Evolutionary conservation across 345 rosid genomes (phyloP).

Genomic region (Clarkia xantiana): DNA sequence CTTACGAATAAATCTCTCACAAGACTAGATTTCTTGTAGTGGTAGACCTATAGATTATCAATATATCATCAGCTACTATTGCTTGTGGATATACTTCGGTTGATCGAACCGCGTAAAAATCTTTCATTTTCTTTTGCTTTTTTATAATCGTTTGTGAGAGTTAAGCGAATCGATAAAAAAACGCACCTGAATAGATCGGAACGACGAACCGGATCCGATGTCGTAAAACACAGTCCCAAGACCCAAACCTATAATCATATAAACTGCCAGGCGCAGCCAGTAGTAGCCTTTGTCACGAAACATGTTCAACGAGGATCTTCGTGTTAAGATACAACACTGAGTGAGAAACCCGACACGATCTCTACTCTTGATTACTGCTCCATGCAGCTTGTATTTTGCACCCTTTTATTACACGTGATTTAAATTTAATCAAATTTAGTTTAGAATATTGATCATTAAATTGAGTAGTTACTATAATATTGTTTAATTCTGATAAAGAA

Average conservation of each 20-base stretch:
- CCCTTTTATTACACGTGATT: background rate
- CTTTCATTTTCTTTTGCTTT: too few species aligned
- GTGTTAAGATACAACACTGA: constrained; percentile 5
- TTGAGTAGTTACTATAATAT: too few species aligned
- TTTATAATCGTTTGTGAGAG: too few species aligned
- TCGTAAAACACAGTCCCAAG: constrained; percentile 4
- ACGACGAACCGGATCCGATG: constrained; percentile 4
- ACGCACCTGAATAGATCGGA: constrained; percentile 9
- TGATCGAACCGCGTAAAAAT: too few species aligned
- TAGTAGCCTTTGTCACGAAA: constrained; percentile 7
- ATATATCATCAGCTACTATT: too few species aligned
- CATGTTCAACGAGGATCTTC: constrained; percentile 9
- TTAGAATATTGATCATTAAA: too few species aligned
- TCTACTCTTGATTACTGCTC: background rate
- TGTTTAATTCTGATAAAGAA: too few species aligned
- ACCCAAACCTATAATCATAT: background rate
- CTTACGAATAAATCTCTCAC: too few species aligned
- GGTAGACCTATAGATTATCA: too few species aligned
- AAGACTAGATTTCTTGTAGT: too few species aligned
- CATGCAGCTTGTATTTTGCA: background rate
- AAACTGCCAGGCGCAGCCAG: constrained; percentile 8
- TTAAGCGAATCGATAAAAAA: too few species aligned
- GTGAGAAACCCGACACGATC: constrained; percentile 2
- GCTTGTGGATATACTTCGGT: too few species aligned
- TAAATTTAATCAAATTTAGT: background rate